Evolutionary conservation across 2,329 filamentous ascomycete genomes (phyloP).

Genomic region (Furcasterigmium furcatum): DNA sequence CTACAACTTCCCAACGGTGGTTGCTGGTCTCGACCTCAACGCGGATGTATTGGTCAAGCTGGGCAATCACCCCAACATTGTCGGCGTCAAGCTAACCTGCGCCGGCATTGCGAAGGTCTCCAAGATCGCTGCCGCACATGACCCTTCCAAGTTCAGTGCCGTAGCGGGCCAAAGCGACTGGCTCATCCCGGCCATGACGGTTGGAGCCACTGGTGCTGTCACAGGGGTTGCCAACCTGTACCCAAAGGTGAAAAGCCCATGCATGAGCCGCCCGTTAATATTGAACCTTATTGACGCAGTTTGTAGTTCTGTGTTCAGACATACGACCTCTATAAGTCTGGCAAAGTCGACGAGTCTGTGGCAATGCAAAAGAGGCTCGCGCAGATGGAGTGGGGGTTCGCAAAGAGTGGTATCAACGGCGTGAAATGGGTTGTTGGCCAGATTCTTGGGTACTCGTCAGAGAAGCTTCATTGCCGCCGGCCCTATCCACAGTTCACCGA

Average conservation of each 20-base stretch:
- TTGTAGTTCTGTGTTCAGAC: conserved; percentile 44
- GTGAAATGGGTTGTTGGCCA: conserved; percentile 59
- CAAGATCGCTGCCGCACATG: conserved; percentile 49
- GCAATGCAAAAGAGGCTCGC: conserved; percentile 47
- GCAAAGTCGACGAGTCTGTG: conserved; percentile 43
- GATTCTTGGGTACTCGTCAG: conserved; percentile 46
- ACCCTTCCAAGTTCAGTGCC: conserved; percentile 56
- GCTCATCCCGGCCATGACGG: conserved; percentile 56
- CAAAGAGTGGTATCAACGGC: conserved; percentile 56
- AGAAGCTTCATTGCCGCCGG: conserved; percentile 47
- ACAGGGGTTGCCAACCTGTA: conserved; percentile 62
- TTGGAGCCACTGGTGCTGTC: conserved; percentile 57
- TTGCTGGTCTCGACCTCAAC: conserved; percentile 63
- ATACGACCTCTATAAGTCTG: conserved; percentile 43
- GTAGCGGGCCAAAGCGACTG: conserved; percentile 75
- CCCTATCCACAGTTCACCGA: conserved; percentile 48
- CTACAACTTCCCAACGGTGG: conserved; percentile 71
- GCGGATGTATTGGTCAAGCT: conserved; percentile 61
- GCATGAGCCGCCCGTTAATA: too few relatives aligned
- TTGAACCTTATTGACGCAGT: too few relatives aligned
- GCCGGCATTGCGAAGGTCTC: conserved; percentile 70
- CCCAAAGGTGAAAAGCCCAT: too few relatives aligned
- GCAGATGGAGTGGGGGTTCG: conserved; percentile 52
- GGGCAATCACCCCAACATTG: conserved; percentile 59
- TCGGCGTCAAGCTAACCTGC: conserved; percentile 70